A percentile compares a stretch with the other conserved stretches of the same genome.
phyloP scores from a whole-genome alignment of 1,284 basidiomycete genomes.

The Austropuccinia psidii region DNA sequence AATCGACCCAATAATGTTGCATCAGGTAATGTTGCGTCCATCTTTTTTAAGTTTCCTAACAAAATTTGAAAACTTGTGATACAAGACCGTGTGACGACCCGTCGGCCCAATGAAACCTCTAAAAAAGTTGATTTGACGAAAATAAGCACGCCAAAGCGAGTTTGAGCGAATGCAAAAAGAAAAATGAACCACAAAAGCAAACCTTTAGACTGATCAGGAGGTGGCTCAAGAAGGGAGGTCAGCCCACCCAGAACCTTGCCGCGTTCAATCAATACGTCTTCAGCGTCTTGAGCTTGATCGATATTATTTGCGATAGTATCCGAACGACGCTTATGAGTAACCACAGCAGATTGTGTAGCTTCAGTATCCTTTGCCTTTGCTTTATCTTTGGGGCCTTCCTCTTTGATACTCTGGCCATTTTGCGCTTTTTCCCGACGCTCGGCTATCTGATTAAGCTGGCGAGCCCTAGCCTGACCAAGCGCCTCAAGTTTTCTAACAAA shows the following conservation, averaged over 20 bases:
- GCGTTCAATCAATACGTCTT: conserved; percentile 48
- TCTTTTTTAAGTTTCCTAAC: conserved; percentile 54
- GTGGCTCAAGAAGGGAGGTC: conserved; percentile 22
- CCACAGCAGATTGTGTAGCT: background rate
- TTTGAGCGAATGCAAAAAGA: background rate
- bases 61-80: conserved; percentile 83
- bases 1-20: conserved; percentile 79
- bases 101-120: conserved; percentile 58
- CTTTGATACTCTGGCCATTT: conserved; percentile 41
- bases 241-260: conserved; percentile 43
- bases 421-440: conserved; percentile 39
- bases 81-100: conserved; percentile 77
- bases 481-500: conserved; percentile 80
- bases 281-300: conserved; percentile 26
- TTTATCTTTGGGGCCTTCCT: conserved; percentile 49
- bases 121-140: conserved; percentile 18
- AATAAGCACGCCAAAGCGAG: background rate
- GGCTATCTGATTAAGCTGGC: conserved; percentile 40
- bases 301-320: conserved; percentile 37
- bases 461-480: conserved; percentile 52
- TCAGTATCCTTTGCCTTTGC: conserved; percentile 51
- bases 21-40: conserved; percentile 67
- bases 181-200: background rate
- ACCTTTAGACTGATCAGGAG: conserved; percentile 33
- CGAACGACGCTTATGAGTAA: conserved; percentile 33